Evolutionary conservation across 768 basidiomycete species (phyloP).

Genomic region (Punctularia strigosozonata): DNA sequence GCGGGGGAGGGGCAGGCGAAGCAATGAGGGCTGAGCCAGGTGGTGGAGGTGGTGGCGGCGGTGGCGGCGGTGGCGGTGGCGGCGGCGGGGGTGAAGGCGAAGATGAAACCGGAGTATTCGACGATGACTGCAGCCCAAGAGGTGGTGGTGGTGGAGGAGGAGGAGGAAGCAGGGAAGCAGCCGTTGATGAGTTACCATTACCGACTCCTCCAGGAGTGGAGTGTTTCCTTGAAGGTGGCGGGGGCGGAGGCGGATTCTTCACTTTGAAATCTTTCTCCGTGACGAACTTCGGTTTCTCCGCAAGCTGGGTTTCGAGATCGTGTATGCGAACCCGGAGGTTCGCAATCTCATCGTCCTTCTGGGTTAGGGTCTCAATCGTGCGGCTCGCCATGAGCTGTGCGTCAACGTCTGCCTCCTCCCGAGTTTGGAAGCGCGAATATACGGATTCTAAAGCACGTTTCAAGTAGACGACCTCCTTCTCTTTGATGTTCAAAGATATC

Average conservation of each 20-base stretch:
- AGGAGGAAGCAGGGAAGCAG: background rate
- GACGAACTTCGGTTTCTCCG: slow-evolving; percentile 34
- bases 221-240: slow-evolving; percentile 20
- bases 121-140: slow-evolving; percentile 20
- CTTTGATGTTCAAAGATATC: slow-evolving; percentile 32
- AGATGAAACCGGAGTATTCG: slow-evolving; percentile 15
- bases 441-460: slow-evolving; percentile 85
- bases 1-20: slow-evolving; percentile 25
- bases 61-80: slow-evolving; percentile 7
- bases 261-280: slow-evolving; percentile 67
- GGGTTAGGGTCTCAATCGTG: slow-evolving; percentile 54
- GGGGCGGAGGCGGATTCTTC: slow-evolving; percentile 52
- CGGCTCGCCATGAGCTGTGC: slow-evolving; percentile 58
- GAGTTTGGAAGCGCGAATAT: slow-evolving; percentile 61
- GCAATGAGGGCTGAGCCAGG: too few relatives aligned
- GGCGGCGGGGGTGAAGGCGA: slow-evolving; percentile 14
- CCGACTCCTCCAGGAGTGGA: background rate
- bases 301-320: slow-evolving; percentile 37
- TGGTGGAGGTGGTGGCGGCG: slow-evolving; percentile 22
- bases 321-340: slow-evolving; percentile 37
- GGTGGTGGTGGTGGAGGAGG: slow-evolving; percentile 20
- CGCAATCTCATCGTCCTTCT: slow-evolving; percentile 57
- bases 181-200: slow-evolving; percentile 1
- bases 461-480: slow-evolving; percentile 66
- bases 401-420: slow-evolving; percentile 50